Conservation (phyloP, 140 eudicot species). For the Flaveria floridana region DNA sequence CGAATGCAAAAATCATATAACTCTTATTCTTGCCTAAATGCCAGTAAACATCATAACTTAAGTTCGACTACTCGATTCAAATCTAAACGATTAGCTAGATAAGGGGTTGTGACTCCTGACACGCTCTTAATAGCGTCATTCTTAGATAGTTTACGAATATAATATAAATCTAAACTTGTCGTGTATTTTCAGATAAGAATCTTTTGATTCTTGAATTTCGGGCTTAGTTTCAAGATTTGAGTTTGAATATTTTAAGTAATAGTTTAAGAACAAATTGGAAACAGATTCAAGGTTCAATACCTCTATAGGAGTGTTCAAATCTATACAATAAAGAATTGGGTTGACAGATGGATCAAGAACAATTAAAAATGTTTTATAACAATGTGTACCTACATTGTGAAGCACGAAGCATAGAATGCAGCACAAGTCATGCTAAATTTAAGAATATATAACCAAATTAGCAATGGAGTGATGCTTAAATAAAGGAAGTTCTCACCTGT, state of each 20-base stretch:
- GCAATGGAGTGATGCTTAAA: slow-evolving; percentile 27
- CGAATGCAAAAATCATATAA: slow-evolving; percentile 1
- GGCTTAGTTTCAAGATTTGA: slow-evolving; percentile 19
- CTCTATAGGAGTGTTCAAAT: slow-evolving; percentile 28
- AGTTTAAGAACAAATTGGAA: slow-evolving; percentile 24
- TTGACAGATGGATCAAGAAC: slow-evolving; percentile 32
- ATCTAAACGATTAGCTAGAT: slow-evolving; percentile 13
- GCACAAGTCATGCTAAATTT: slow-evolving; percentile 37
- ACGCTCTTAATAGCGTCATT: slow-evolving; percentile 22
- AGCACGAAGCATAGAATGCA: slow-evolving; percentile 38
- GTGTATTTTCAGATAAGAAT: slow-evolving; percentile 29
- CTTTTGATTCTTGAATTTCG: slow-evolving; percentile 23
- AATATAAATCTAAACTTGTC: slow-evolving; percentile 20
- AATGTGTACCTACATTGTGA: slow-evolving; percentile 29
- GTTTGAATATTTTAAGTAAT: slow-evolving; percentile 29
- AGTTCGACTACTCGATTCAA: background rate
- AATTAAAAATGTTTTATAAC: slow-evolving; percentile 23
- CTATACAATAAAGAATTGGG: slow-evolving; percentile 19
- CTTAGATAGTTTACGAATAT: slow-evolving; percentile 27
- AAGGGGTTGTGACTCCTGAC: background rate
- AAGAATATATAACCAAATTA: slow-evolving; percentile 21
- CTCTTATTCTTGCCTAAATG: background rate
- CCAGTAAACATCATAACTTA: background rate
- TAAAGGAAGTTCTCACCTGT: slow-evolving; percentile 28
- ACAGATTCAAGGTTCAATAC: slow-evolving; percentile 31